Evolutionary conservation across 2,329 filamentous ascomycete genomes (phyloP), one percentile per base, ranked within the genome.

Genomic region (Colletotrichum trifolii): DNA sequence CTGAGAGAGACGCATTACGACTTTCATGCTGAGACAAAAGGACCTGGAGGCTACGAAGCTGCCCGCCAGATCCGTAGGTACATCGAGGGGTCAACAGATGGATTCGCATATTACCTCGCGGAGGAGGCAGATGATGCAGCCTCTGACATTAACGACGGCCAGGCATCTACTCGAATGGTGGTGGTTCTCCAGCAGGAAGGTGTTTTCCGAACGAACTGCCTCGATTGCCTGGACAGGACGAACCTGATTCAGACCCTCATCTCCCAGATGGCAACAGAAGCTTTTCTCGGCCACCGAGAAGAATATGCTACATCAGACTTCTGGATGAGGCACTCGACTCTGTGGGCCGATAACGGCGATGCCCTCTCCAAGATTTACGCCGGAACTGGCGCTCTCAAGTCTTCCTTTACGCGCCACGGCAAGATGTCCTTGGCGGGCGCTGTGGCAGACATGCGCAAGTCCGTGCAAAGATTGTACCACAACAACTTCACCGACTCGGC

Each of bases 321-420:
- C 72, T 97, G 94, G 91, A 91, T 93, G 79, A 86, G 93, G 53
- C 96, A 99, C 79, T 94, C 93, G 8, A 96, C 89, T 66, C 84
- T 99, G 1, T 99, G 96, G 96, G 96, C 96, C 39, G 96, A 99
- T 77, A 98, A 97, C 73, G 96, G 96, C 25, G 96, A 99, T 79
- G 91, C 92, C 6, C 79, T 99, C 52, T 97, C 94, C 11, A 93
- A 93, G 73, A 98, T 97, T 34, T 99, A 99, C 75, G 96, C 96
- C 8, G 96, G 96, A 33, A 99, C 96, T 4, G 96, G 96, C 5
- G 96, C 96, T 13, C 82, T 99, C 48, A 99, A 98, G 76, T 94
- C 94, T 2, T 97, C 94, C 0, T 98, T 97, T 71, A 99, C 96
- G 2, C 87, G 96, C 61, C 89, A 92, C 73, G 96, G 96, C 39